Percentiles rank a stretch among this genome's conserved stretches.
Evolutionary conservation across 495 filamentous ascomycete species (phyloP).

Genomic region (Talaromyces ruber): DNA sequence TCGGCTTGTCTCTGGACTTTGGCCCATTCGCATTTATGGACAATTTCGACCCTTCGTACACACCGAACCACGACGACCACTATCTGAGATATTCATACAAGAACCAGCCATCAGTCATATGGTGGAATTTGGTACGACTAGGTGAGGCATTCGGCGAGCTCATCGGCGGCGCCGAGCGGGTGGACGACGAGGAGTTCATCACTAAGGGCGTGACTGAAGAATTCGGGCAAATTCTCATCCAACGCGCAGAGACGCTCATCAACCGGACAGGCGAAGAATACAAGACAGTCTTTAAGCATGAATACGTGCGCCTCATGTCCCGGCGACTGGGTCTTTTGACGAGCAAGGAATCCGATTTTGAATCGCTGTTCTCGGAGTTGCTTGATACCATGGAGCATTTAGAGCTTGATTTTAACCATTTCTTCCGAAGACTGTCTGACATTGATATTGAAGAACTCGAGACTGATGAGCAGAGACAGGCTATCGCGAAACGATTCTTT

Average conservation of each 20-base stretch:
- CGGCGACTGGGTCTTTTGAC: conserved; percentile 64
- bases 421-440: conserved; percentile 67
- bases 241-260: conserved; percentile 77
- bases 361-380: conserved; percentile 63
- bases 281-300: conserved; percentile 71
- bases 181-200: conserved; percentile 64
- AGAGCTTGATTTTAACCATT: conserved; percentile 85
- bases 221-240: conserved; percentile 56
- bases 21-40: conserved; percentile 96
- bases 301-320: conserved; percentile 80
- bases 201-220: conserved; percentile 62
- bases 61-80: conserved; percentile 93
- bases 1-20: conserved; percentile 83
- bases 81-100: conserved; percentile 80
- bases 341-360: conserved; percentile 62
- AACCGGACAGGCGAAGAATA: conserved; percentile 72
- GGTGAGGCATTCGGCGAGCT: conserved; percentile 89
- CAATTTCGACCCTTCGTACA: conserved; percentile 89
- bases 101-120: conserved; percentile 92
- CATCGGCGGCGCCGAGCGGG: conserved; percentile 58
- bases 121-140: conserved; percentile 95
- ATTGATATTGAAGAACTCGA: conserved; percentile 50
- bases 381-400: conserved; percentile 74
- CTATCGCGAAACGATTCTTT: conserved; percentile 61
- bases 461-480: conserved; percentile 47